Conservation (phyloP, 2,329 filamentous ascomycete genomes). For the Colletotrichum brevisporum region DNA sequence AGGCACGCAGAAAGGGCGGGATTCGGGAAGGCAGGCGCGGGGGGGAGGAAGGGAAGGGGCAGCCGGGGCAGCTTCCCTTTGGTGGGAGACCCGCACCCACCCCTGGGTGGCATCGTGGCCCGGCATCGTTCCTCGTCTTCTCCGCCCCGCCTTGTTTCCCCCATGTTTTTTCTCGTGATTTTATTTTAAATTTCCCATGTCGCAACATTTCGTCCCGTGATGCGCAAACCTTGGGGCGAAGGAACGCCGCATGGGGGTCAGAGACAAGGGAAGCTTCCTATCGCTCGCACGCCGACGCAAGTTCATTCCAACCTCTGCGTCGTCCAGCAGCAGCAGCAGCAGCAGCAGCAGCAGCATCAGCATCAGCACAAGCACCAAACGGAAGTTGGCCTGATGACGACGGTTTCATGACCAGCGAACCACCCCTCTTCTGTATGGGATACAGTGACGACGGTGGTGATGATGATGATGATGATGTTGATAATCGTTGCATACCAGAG, state of each 20-base stretch:
- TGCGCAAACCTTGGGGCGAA: constrained; percentile 11
- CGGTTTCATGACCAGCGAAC: constrained; percentile 18
- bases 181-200: constrained; percentile 32
- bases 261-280: constrained; percentile 16
- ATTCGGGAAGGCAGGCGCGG: too few species aligned
- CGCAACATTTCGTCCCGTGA: constrained; percentile 35
- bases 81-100: background rate
- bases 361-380: constrained; percentile 9
- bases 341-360: background rate
- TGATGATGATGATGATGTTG: background rate
- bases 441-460: background rate
- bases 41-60: background rate
- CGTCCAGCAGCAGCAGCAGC: background rate
- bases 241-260: constrained; percentile 20
- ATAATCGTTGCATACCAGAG: constrained; percentile 1
- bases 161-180: constrained; percentile 26
- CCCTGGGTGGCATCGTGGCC: constrained; percentile 27
- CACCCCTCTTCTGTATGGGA: background rate
- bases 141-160: constrained; percentile 28
- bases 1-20: too few species aligned
- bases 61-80: background rate
- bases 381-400: constrained; percentile 12
- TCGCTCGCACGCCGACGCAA: background rate
- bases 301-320: background rate
- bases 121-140: constrained; percentile 32